phyloP scores from a whole-genome alignment of 345 rosid genomes.

The Viola odorata region DNA sequence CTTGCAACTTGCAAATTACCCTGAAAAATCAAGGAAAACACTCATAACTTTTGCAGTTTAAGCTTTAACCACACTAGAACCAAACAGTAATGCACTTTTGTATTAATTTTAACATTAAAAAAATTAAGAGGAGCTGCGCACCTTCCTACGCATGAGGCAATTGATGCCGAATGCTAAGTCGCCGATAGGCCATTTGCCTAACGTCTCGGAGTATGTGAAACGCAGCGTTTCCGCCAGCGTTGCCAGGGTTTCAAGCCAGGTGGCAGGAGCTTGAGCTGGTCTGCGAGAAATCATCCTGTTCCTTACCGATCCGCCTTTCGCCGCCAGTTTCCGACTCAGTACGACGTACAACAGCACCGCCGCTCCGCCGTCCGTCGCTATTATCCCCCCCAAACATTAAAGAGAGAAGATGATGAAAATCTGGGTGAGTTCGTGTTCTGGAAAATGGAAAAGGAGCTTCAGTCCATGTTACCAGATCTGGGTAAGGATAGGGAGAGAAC shows the following conservation, averaged over 20 bases:
- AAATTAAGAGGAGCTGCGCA: constrained; percentile 5
- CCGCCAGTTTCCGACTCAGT: constrained; percentile 47
- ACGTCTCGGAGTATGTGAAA: constrained; percentile 87
- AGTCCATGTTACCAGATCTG: too few relatives aligned
- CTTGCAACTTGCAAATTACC: constrained; percentile 75
- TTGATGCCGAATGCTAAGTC: constrained; percentile 97
- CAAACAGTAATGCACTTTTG: too few relatives aligned
- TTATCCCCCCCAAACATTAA: constrained; percentile 68
- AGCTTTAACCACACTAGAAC: not conserved
- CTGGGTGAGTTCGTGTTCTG: too few relatives aligned
- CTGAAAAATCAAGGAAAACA: constrained; percentile 22
- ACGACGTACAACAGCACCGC: constrained; percentile 61
- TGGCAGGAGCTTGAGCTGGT: constrained; percentile 92
- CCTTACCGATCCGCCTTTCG: constrained; percentile 49
- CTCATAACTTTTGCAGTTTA: not conserved
- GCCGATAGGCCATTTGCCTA: constrained; percentile 97
- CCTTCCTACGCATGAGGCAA: constrained; percentile 85
- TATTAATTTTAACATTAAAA: too few relatives aligned
- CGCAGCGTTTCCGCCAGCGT: constrained; percentile 83
- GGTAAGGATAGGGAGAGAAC: too few relatives aligned
- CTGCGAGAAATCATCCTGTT: constrained; percentile 50
- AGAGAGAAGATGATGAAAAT: too few relatives aligned
- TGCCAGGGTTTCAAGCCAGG: constrained; percentile 81
- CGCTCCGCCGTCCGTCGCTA: constrained; percentile 87
- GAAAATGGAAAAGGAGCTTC: too few relatives aligned